Evolutionary conservation across 2,329 filamentous ascomycete species (phyloP).

Genomic region (Pseudodiploospora longispora): DNA sequence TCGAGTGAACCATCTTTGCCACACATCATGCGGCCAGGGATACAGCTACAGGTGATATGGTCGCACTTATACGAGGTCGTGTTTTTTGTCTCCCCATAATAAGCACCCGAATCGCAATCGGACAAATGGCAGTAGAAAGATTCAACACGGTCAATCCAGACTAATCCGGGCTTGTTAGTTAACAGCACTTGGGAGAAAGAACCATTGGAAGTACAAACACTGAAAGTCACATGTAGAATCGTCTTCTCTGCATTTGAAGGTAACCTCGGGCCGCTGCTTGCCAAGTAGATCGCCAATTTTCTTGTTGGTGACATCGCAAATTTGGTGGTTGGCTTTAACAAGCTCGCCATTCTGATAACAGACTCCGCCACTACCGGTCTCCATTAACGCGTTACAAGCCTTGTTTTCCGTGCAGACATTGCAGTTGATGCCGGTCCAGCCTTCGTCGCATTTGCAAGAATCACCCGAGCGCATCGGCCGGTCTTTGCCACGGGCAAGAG

Average conservation of each 20-base stretch:
- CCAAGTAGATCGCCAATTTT: constrained; percentile 86
- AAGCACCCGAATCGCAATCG: constrained; percentile 65
- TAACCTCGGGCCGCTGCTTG: constrained; percentile 81
- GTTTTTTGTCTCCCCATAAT: constrained; percentile 64
- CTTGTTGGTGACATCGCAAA: constrained; percentile 93
- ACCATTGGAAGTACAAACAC: constrained; percentile 46
- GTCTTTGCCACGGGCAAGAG: constrained; percentile 71
- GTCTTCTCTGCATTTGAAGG: constrained; percentile 79
- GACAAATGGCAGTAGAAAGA: constrained; percentile 94
- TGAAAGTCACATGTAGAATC: constrained; percentile 84
- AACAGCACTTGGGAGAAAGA: not conserved
- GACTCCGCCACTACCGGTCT: constrained; percentile 69
- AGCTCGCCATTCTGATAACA: constrained; percentile 90
- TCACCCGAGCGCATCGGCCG: constrained; percentile 64
- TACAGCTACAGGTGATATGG: constrained; percentile 77
- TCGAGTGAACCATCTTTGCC: constrained; percentile 88
- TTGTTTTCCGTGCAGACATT: constrained; percentile 82
- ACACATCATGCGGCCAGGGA: constrained; percentile 87
- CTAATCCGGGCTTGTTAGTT: constrained; percentile 31
- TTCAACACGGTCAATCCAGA: constrained; percentile 91
- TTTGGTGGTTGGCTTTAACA: constrained; percentile 92
- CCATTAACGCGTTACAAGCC: constrained; percentile 84
- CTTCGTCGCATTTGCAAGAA: constrained; percentile 78
- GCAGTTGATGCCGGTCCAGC: constrained; percentile 96
- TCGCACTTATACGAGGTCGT: constrained; percentile 79